phyloP scores from a whole-genome alignment of 2,329 filamentous ascomycete species.

The Juglanconis sp. region DNA sequence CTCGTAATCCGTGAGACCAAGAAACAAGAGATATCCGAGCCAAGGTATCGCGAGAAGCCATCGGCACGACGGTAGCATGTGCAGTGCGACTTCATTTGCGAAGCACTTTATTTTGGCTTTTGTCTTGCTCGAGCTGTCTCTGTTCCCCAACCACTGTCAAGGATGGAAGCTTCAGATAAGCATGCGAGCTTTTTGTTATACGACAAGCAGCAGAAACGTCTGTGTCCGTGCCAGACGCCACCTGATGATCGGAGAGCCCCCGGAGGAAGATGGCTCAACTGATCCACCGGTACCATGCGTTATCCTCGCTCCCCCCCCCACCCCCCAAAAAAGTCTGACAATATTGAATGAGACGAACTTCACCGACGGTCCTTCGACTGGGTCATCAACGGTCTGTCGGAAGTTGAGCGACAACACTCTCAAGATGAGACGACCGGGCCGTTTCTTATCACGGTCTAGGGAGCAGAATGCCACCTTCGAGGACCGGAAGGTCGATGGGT shows the following conservation, averaged over 20 bases:
- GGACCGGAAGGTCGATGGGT: not conserved
- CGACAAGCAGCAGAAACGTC: not conserved
- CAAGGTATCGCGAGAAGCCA: not conserved
- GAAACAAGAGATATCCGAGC: not conserved
- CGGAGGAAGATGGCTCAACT: not conserved
- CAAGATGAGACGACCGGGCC: not conserved
- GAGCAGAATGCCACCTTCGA: not conserved
- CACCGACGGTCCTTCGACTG: not conserved
- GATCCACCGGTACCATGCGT: not conserved
- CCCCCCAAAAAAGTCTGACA: not conserved
- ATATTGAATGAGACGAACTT: not conserved
- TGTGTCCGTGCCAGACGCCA: not conserved
- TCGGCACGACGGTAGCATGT: not conserved
- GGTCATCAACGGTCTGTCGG: not conserved
- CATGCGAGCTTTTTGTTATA: not conserved
- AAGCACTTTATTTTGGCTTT: not conserved
- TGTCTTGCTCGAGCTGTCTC: not conserved
- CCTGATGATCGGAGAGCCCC: not conserved
- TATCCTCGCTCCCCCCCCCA: not conserved
- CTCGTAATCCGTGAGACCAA: no score
- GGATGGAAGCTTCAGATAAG: slow-evolving; percentile 15
- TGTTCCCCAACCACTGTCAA: not conserved
- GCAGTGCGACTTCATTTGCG: slow-evolving; percentile 1
- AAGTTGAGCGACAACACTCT: not conserved
- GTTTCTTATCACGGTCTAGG: not conserved